A percentile compares a stretch with the other conserved stretches of the same genome.
These are phyloP conservation scores for Alternaria angustiovoidea DNA, from an alignment of 2,329 filamentous ascomycete genomes.

Conservation along the genomic window DNA sequence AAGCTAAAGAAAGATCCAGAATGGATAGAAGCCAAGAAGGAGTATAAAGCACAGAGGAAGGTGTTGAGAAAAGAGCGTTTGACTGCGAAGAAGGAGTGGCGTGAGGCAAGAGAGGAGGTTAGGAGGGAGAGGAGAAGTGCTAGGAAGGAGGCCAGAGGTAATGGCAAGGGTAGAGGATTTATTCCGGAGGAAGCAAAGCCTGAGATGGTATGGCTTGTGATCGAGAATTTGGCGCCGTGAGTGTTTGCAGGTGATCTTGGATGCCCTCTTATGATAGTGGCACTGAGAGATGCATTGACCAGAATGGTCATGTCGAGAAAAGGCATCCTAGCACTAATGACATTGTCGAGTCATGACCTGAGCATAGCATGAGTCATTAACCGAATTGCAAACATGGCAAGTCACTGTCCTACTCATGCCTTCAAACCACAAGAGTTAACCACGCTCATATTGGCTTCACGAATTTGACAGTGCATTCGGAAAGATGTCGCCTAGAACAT, in stretches of 20 bases:
- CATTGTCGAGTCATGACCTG: neutral
- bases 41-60: slow-evolving; percentile 33
- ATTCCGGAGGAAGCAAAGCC: slow-evolving; percentile 4
- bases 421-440: neutral
- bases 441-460: neutral
- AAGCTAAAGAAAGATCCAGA: slow-evolving; percentile 32
- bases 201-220: slow-evolving; percentile 40
- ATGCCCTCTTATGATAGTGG: neutral
- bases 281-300: neutral
- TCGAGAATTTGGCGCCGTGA: slow-evolving; percentile 36
- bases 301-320: neutral
- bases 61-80: slow-evolving; percentile 25
- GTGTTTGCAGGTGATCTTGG: neutral
- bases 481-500: neutral
- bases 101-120: slow-evolving; percentile 9
- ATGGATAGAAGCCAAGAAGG: slow-evolving; percentile 34
- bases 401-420: neutral
- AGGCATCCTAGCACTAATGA: neutral
- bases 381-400: neutral
- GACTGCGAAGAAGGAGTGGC: slow-evolving; percentile 28
- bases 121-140: slow-evolving; percentile 1
- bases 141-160: neutral
- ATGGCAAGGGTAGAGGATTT: neutral
- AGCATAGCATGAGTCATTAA: neutral
- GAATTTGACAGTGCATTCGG: neutral